Conservation (phyloP, 225 moss, liverwort and hornwort species). For the Marchantia polymorpha region DNA sequence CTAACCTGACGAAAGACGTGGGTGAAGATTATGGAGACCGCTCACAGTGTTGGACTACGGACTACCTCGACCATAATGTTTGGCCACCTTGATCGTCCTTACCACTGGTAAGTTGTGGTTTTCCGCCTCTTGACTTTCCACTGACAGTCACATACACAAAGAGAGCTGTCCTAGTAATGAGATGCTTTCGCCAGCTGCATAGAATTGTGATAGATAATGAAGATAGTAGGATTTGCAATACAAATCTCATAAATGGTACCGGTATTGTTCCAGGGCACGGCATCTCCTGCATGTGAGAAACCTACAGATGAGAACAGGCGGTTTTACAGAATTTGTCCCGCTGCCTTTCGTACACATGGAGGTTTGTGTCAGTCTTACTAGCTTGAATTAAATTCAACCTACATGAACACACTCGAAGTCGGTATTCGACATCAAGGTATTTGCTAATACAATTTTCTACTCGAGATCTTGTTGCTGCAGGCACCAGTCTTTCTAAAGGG, state of each 20-base stretch:
- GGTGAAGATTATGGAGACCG: slow-evolving; percentile 70
- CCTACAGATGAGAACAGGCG: slow-evolving; percentile 70
- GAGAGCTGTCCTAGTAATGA: neutral
- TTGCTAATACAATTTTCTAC: neutral
- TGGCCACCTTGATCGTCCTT: slow-evolving; percentile 80
- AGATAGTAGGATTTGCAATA: neutral
- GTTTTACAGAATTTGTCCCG: slow-evolving; percentile 92
- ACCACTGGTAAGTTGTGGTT: slow-evolving; percentile 55
- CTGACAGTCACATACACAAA: neutral
- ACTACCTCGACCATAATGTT: slow-evolving; percentile 93
- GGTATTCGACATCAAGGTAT: neutral
- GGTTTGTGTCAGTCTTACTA: slow-evolving; percentile 37
- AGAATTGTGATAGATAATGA: neutral
- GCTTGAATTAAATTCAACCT: neutral
- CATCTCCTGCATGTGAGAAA: slow-evolving; percentile 74
- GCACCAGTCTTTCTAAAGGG: slow-evolving; percentile 78
- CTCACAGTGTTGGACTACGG: slow-evolving; percentile 69
- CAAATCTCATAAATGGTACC: neutral
- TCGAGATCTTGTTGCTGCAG: slow-evolving; percentile 27
- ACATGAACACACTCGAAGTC: neutral
- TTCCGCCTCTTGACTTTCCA: neutral
- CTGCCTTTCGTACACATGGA: slow-evolving; percentile 96
- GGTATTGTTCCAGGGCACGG: slow-evolving; percentile 51
- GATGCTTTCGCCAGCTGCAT: neutral
- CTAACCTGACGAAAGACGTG: slow-evolving; percentile 16